Evolutionary conservation across 2,329 filamentous ascomycete genomes (phyloP), one percentile per base, ranked within the genome.

Genomic region (Monilinia laxa): DNA sequence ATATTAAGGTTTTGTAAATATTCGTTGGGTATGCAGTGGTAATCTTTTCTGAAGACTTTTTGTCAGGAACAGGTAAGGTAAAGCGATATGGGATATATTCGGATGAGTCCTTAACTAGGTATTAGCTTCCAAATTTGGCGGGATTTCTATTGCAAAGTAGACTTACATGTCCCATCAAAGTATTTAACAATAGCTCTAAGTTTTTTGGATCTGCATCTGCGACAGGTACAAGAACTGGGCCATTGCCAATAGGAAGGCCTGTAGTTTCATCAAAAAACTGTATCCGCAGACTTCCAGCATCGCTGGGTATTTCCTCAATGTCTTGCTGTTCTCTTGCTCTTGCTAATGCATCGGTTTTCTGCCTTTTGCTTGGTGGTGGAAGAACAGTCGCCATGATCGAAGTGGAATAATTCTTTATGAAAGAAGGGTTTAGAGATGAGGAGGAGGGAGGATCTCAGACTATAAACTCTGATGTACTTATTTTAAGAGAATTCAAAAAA

Each of bases 171-270:
- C 88, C 90, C 76, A 96, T 85, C 53, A 97, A 80, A 3, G 90
- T 92, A 77, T 97, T 98, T 65, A 97, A 79, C 0, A 97, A 83
- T 12, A 93, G 85, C 64, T 95, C 94, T 4, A 98, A 84, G 73
- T 97, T 97, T 81, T 92, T 94, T 69, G 95, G 91, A 10, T 86
- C 90, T 2, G 94, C 90, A 80, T 97, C 90, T 67, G 89, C 90
- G 42, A 97, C 85, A 16, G 92, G 89, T 53, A 97, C 89, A 73
- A 89, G 83, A 59, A 89, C 77, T 84, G 74, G 75, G 4, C 71
- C 75, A 47, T 75, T 89, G 73, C 84, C 92, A 80, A 83, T 92
- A 77, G 82, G 86, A 80, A 83, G 90, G 83, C 73, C 91, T 86
- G 79, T 97, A 90, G 76, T 85, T 69, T 91, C 87, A 77, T 98